Conservation (phyloP, 73 alveolate species). For the Tetrahymena thermophila region DNA sequence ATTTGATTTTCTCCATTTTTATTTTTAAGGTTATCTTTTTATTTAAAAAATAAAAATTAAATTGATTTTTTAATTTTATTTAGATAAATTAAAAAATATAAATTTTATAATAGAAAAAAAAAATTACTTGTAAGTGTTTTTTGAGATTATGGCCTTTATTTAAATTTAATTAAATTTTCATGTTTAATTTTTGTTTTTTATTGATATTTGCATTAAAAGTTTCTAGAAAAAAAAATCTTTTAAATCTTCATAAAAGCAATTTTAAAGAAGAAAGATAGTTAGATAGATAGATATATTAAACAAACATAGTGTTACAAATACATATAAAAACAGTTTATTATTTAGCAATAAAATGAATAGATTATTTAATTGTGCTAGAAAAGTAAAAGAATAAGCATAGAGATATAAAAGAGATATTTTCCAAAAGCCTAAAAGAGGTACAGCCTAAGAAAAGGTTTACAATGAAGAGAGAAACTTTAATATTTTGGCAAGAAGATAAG, state of each 20-base stretch:
- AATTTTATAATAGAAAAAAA: neutral
- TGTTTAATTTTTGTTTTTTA: too few relatives aligned
- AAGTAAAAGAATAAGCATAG: neutral
- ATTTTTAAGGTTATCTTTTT: too few relatives aligned
- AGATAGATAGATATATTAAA: neutral
- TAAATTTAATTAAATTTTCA: too few relatives aligned
- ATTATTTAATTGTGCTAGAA: neutral
- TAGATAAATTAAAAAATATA: too few relatives aligned
- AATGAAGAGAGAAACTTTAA: neutral
- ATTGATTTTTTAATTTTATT: too few relatives aligned
- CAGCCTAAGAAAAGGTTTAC: neutral
- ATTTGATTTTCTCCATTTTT: too few relatives aligned
- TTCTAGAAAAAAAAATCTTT: neutral
- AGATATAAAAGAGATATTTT: neutral
- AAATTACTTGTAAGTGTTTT: too few relatives aligned
- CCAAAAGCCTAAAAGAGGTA: neutral
- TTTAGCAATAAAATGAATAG: neutral
- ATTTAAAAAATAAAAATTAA: too few relatives aligned
- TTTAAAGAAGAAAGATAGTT: neutral
- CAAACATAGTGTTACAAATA: neutral
- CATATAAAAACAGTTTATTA: neutral
- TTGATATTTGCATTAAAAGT: neutral
- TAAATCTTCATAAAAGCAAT: neutral
- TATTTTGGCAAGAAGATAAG: neutral
- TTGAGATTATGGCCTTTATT: neutral